Evolutionary conservation across 805 yeast species (phyloP), one percentile per base, ranked within the genome.

Genomic region (Spathaspora hagerdaliae): DNA sequence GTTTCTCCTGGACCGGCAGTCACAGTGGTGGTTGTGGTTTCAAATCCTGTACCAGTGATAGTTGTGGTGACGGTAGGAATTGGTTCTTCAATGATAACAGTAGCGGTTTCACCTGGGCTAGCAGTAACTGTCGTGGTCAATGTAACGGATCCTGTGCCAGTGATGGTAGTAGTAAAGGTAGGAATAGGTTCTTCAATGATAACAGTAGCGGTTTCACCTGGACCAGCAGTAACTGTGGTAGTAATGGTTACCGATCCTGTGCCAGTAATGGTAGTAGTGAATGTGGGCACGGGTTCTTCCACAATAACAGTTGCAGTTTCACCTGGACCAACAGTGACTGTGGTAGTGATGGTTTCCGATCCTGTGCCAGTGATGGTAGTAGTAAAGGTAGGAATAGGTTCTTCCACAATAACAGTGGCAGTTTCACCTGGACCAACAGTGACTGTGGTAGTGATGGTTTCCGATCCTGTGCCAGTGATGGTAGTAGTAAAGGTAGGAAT

Each of bases 241-340:
- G 41, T n/a, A 12, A 49, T 45, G 14, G 53, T 42, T n/a, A n/a
- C n/a, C n/a, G n/a, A n/a, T n/a, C n/a, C n/a, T n/a, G n/a, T n/a
- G n/a, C n/a, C n/a, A n/a, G 19, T 33, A 52, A 54, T 9, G 58
- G 38, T 27, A 1, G 61, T 54, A 7, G 51, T 43, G 5, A 57
- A 54, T 33, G 45, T 44, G 6, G 52, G 53, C 7, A 45, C 48
- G 9, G 42, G 44, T 37, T 63, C 63, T 11, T 52, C 57, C 24
- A 47, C 48, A 14, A 56, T 53, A 19, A 57, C 58, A 5, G 62
- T 59, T 42, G 41, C 54, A 8, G 65, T 61, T 13, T 47, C 38
- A 10, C 46, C 55, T 8, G 46, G 51, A 6, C 49, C 41, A 2
- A 52, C 33, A 13, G 41, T 35, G 10, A 47, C 53, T 5, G 59